Percentiles rank a stretch among this genome's conserved stretches.
phyloP scores from a whole-genome alignment of 2,329 filamentous ascomycete genomes.

The Zalaria sp. region DNA sequence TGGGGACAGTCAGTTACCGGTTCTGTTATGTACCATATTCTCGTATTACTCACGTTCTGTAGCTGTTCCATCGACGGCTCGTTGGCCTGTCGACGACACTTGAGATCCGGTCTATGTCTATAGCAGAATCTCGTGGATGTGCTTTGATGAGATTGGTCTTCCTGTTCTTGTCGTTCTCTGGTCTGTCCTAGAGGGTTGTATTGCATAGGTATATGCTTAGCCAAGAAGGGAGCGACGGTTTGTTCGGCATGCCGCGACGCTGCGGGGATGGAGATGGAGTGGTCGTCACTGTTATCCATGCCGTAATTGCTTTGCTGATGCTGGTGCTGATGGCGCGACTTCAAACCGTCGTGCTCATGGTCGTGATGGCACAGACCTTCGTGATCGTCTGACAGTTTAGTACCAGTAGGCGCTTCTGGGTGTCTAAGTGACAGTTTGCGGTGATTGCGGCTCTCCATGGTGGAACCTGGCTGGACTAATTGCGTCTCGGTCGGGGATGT shows the following conservation, averaged over 20 bases:
- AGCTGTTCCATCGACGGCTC: slow-evolving; percentile 93
- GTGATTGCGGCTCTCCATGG: too few relatives aligned
- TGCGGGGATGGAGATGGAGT: slow-evolving; percentile 26
- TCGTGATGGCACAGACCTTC: slow-evolving; percentile 16
- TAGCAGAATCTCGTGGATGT: slow-evolving; percentile 77
- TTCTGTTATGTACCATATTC: slow-evolving; percentile 16
- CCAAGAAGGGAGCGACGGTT: slow-evolving; percentile 76
- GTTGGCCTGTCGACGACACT: slow-evolving; percentile 84
- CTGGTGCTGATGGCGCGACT: slow-evolving; percentile 5
- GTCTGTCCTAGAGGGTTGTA: slow-evolving; percentile 62
- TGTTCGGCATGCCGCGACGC: slow-evolving; percentile 53
- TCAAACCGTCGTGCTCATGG: slow-evolving; percentile 17
- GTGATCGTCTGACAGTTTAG: slow-evolving; percentile 6
- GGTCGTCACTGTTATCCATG: slow-evolving; percentile 10
- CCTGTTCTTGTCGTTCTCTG: slow-evolving; percentile 13
- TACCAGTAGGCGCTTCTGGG: background rate
- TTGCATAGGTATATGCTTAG: slow-evolving; percentile 76
- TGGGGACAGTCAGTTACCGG: background rate
- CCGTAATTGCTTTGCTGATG: slow-evolving; percentile 1
- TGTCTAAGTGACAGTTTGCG: background rate
- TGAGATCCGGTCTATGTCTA: slow-evolving; percentile 82
- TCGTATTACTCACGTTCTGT: slow-evolving; percentile 54
- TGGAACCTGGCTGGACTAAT: background rate
- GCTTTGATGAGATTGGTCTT: slow-evolving; percentile 18
- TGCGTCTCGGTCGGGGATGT: background rate